Percentiles rank a stretch among this genome's conserved stretches.
Conservation (phyloP, 768 basidiomycete genomes). For the Termitomyces bulborhizus region DNA sequence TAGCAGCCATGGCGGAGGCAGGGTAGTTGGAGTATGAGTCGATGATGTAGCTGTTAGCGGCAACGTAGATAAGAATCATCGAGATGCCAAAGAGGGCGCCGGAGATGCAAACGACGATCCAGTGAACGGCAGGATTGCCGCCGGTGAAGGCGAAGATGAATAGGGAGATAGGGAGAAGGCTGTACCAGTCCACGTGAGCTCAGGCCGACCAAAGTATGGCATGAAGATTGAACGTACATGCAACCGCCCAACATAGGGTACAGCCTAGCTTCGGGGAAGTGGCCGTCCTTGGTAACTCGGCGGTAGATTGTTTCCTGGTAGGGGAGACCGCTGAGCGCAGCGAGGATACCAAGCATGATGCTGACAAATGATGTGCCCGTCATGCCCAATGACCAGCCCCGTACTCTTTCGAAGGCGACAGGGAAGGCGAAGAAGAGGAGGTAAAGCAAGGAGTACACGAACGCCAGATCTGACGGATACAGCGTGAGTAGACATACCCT, state of each 20-base stretch:
- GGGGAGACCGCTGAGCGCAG: slow-evolving; percentile 32
- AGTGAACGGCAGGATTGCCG: slow-evolving; percentile 30
- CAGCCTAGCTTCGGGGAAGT: slow-evolving; percentile 32
- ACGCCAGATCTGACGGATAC: slow-evolving; percentile 29
- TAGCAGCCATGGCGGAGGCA: slow-evolving; percentile 40
- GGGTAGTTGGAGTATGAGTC: slow-evolving; percentile 35
- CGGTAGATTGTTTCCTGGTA: slow-evolving; percentile 27
- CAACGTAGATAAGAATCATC: slow-evolving; percentile 36
- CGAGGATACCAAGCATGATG: slow-evolving; percentile 33
- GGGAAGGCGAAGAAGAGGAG: slow-evolving; percentile 39
- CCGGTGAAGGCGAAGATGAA: slow-evolving; percentile 42
- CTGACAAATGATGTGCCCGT: slow-evolving; percentile 38
- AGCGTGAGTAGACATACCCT: neutral
- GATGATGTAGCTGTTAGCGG: slow-evolving; percentile 39
- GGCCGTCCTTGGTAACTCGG: slow-evolving; percentile 24
- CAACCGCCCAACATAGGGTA: slow-evolving; percentile 35
- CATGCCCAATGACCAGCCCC: slow-evolving; percentile 31
- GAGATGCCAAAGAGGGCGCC: slow-evolving; percentile 33
- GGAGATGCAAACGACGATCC: slow-evolving; percentile 29
- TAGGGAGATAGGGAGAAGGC: slow-evolving; percentile 30
- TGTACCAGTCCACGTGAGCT: neutral
- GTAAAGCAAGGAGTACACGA: slow-evolving; percentile 38
- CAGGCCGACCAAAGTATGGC: neutral
- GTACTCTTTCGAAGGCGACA: slow-evolving; percentile 31
- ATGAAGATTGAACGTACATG: slow-evolving; percentile 20